Conservation (phyloP, 2,329 filamentous ascomycete genomes). For the Colletotrichum cuscutae region DNA sequence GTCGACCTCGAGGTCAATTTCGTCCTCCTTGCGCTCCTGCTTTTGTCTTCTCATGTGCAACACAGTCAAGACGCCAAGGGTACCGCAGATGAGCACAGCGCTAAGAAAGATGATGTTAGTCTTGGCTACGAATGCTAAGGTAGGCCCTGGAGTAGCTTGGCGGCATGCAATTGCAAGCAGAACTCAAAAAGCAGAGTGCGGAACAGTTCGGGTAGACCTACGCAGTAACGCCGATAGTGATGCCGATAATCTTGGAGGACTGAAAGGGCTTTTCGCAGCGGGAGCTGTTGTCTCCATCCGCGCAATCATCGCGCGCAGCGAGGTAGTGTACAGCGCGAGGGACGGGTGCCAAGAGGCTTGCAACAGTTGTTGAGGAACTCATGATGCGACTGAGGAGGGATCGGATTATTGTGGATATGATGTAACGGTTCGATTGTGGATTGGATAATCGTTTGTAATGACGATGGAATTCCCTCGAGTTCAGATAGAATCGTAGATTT, state of each 20-base stretch:
- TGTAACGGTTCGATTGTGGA: conserved; percentile 2
- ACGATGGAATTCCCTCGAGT: neutral
- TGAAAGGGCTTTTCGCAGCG: conserved; percentile 28
- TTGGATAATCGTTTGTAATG: neutral
- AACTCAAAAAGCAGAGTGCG: too few species aligned
- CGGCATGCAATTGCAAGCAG: too few species aligned
- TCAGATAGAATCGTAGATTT: neutral
- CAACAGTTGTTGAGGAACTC: neutral
- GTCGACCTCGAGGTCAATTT: conserved; percentile 22
- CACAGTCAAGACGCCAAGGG: neutral
- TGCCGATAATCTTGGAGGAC: conserved; percentile 26
- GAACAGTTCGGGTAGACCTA: neutral
- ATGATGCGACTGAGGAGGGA: neutral
- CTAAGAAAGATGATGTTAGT: neutral
- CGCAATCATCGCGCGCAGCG: conserved; percentile 21
- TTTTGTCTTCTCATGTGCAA: conserved; percentile 25
- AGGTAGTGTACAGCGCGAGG: conserved; percentile 4
- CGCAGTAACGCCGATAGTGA: conserved; percentile 26
- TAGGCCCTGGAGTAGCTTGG: neutral
- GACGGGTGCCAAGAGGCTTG: conserved; percentile 21
- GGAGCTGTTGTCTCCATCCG: conserved; percentile 4
- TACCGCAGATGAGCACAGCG: conserved; percentile 23
- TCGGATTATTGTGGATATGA: neutral
- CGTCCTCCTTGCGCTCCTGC: conserved; percentile 25
- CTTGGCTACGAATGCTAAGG: neutral